Conservation (phyloP, 192 early-diverging fungal species). For the Coemansia sp. region DNA sequence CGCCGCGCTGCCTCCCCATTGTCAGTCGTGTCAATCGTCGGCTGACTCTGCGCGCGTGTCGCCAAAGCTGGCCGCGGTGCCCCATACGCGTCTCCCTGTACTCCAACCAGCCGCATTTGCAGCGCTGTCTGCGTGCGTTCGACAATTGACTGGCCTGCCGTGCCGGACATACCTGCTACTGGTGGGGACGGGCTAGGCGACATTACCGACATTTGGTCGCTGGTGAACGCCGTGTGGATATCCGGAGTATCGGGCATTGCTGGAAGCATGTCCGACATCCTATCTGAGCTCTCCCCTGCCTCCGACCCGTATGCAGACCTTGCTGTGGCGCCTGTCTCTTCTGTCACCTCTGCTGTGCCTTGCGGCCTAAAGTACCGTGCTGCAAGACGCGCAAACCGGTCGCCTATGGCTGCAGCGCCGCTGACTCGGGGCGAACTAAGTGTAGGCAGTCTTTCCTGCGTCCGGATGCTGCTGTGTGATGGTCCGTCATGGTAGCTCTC, state of each 20-base stretch:
- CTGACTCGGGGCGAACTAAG: constrained; percentile 21
- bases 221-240: constrained; percentile 22
- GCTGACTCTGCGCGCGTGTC: constrained; percentile 55
- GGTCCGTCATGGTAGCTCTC: constrained; percentile 34
- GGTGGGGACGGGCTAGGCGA: constrained; percentile 15
- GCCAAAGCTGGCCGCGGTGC: background rate
- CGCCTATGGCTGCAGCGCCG: constrained; percentile 2
- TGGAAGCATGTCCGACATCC: constrained; percentile 14
- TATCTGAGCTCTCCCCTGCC: constrained; percentile 15
- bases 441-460: constrained; percentile 12
- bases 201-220: constrained; percentile 15
- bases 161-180: background rate
- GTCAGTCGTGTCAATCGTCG: constrained; percentile 58
- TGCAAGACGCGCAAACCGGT: constrained; percentile 30
- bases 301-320: background rate
- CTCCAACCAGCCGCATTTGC: constrained; percentile 20
- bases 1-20: constrained; percentile 52
- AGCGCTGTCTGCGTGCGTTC: constrained; percentile 28
- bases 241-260: constrained; percentile 32
- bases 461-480: constrained; percentile 7
- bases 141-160: constrained; percentile 20
- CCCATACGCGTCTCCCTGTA: too few relatives aligned
- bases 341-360: background rate
- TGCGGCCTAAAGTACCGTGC: constrained; percentile 27
- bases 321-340: background rate